Percentiles rank a stretch among this genome's conserved stretches.
These are phyloP conservation scores for Plantago elongata DNA, from an alignment of 257 asterid species.

Conservation along the genomic window DNA sequence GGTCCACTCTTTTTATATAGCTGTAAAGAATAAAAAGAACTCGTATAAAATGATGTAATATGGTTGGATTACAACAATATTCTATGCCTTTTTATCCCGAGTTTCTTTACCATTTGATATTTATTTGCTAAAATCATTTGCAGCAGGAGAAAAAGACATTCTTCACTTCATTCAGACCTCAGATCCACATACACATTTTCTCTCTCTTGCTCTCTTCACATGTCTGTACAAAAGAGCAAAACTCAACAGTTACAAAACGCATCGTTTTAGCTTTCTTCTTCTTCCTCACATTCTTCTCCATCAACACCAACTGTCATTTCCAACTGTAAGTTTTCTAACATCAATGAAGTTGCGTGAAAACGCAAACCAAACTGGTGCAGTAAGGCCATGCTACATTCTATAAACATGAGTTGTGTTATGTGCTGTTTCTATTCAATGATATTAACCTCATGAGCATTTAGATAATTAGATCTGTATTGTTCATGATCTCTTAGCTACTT, in stretches of 20 bases:
- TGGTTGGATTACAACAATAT: too few relatives aligned
- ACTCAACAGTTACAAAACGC: constrained; percentile 22
- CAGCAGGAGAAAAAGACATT: constrained; percentile 24
- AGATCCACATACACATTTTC: background rate
- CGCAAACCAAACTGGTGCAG: background rate
- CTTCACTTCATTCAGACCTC: constrained; percentile 16
- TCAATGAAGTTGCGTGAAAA: too few relatives aligned
- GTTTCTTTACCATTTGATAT: background rate
- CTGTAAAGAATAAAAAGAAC: too few relatives aligned
- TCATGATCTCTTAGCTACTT: background rate
- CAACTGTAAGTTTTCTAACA: constrained; percentile 21
- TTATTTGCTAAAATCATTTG: background rate
- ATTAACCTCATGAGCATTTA: background rate
- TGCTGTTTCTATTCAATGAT: constrained; percentile 23
- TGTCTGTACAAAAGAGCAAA: background rate
- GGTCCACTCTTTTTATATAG: too few relatives aligned
- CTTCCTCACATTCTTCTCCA: constrained; percentile 19
- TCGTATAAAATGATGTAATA: too few relatives aligned
- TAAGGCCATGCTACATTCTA: background rate
- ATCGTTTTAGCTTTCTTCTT: constrained; percentile 19
- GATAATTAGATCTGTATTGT: constrained; percentile 27
- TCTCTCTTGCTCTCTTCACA: constrained; percentile 4
- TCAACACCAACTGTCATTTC: constrained; percentile 2
- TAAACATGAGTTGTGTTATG: background rate
- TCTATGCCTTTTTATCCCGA: too few relatives aligned